Evolutionary conservation across 2,329 filamentous ascomycete genomes (phyloP), one percentile per base, ranked within the genome.

Genomic region (Fusarium xyrophilum): DNA sequence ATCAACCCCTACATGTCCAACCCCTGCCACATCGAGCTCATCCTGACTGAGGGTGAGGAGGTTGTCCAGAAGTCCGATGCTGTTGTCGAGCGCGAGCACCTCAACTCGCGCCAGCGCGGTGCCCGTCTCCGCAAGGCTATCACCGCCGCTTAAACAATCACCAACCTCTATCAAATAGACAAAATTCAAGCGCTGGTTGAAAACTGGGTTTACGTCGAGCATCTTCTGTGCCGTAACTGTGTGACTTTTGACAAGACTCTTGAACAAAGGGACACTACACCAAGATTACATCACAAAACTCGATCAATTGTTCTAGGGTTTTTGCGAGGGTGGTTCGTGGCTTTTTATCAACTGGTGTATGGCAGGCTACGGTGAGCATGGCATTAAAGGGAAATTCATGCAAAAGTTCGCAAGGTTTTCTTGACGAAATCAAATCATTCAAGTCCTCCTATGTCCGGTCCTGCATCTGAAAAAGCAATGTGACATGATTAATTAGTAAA

Each of bases 1-100:
- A 99, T 99, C 88, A 99, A 99, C 91, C 96, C 96, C 72, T 99
- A 98, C 90, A 98, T 99, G 96, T 97, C 94, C 77, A 97, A 97
- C 91, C 96, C 96, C 77, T 99, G 95, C 92, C 96, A 99, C 91
- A 97, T 99, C 84, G 96, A 99, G 88, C 88, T 99, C 79, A 99
- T 99, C 89, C 90, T 99, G 78, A 97, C 95, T 81, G 96, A 99
- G 89, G 93, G 88, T 79, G 92, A 96, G 81, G 96, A 99, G 89
- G 89, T 91, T 77, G 93, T 99, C 78, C 89, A 94, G 86, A 99
- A 99, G 91, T 90, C 89, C 69, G 87, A 93, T 83, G 97, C 98
- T 89, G 86, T 89, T 76, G 86, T 85, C 71, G 84, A 85, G 77
- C 88, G 89, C 76, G 87, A 91, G 76, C 92, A 90, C 82, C 88